Conservation (phyloP, 164 flowering plant species). For the Cinnamomum chago region DNA sequence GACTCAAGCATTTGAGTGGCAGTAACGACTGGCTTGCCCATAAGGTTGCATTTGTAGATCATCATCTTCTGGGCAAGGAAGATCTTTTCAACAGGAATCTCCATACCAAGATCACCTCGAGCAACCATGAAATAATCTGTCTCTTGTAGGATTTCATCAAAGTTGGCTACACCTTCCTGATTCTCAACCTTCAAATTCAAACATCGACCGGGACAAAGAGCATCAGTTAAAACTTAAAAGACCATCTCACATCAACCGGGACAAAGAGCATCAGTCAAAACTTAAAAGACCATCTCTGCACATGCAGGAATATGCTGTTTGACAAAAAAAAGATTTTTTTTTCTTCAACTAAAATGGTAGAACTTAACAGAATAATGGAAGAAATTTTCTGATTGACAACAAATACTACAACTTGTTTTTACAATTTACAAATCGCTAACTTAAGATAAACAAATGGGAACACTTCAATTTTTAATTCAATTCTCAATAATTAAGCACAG, state of each 20-base stretch:
- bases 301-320: neutral
- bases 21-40: slow-evolving; percentile 80
- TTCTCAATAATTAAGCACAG: too few species aligned
- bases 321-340: too few species aligned
- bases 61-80: slow-evolving; percentile 88
- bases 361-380: too few species aligned
- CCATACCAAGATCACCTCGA: slow-evolving; percentile 92
- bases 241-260: neutral
- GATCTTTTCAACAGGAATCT: slow-evolving; percentile 84
- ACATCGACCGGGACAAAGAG: neutral
- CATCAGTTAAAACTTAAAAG: neutral
- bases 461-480: too few species aligned
- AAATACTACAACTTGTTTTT: too few species aligned
- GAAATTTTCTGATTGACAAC: too few species aligned
- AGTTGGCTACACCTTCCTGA: slow-evolving; percentile 82
- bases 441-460: too few species aligned
- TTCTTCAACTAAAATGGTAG: too few species aligned
- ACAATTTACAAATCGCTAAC: too few species aligned
- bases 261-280: neutral
- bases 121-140: slow-evolving; percentile 90
- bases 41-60: slow-evolving; percentile 85
- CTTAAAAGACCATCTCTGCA: neutral
- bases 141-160: slow-evolving; percentile 79
- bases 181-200: slow-evolving; percentile 57
- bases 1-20: slow-evolving; percentile 93